These are phyloP conservation scores for Gymnopilus dilepis DNA, from an alignment of 768 basidiomycete species.

Conservation along the genomic window DNA sequence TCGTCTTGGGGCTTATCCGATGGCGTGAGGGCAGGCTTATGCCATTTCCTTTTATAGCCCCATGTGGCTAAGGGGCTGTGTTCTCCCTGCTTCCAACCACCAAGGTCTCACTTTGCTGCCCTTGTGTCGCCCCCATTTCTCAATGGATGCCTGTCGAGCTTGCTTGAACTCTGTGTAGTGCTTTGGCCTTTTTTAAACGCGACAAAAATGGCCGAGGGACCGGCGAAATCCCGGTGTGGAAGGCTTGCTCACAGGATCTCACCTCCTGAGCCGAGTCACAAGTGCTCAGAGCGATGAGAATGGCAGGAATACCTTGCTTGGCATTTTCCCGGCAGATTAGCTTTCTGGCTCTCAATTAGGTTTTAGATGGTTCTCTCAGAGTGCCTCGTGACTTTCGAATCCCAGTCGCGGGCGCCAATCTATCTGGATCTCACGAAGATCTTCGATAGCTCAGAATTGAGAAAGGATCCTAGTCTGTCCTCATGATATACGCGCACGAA, in stretches of 20 bases:
- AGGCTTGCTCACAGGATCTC: not conserved
- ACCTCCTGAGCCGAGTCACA: not conserved
- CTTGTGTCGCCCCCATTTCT: not conserved
- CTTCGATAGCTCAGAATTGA: no score
- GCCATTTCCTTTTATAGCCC: slow-evolving; percentile 26
- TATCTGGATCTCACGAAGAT: not conserved
- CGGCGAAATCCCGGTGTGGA: slow-evolving; percentile 1
- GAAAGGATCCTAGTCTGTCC: no score
- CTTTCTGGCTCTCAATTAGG: not conserved
- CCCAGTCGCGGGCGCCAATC: not conserved
- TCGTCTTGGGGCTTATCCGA: slow-evolving; percentile 37
- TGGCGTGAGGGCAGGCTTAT: slow-evolving; percentile 39
- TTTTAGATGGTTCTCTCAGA: not conserved
- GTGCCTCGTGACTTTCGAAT: no score
- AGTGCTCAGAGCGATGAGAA: not conserved
- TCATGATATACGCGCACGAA: no score
- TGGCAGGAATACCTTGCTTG: not conserved
- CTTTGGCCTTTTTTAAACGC: slow-evolving; percentile 3
- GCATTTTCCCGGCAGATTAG: not conserved
- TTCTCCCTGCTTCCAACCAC: not conserved
- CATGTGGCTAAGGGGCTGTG: slow-evolving; percentile 13
- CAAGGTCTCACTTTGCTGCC: slow-evolving; percentile 13
- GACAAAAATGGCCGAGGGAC: not conserved
- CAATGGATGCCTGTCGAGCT: not conserved
- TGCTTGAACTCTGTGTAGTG: not conserved